A percentile compares a stretch with the other conserved stretches of the same genome.
Evolutionary conservation across 345 rosid species (phyloP).

Genomic region (Ceriops tagal): DNA sequence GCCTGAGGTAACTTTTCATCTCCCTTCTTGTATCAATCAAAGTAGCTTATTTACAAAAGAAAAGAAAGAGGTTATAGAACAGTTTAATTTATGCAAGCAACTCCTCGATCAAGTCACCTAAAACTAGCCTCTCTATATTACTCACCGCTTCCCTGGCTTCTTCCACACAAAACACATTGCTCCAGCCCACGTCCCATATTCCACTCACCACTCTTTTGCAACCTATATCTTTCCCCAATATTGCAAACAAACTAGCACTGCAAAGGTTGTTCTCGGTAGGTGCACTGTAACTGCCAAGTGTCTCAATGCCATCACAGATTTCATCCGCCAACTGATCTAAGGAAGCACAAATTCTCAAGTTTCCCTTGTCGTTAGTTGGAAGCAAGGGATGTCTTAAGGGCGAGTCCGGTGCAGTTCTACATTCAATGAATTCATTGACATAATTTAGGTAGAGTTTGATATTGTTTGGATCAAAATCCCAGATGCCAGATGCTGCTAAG

Average conservation of each 20-base stretch:
- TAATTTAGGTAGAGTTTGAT: slow-evolving; percentile 53
- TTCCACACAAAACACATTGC: slow-evolving; percentile 44
- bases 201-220: slow-evolving; percentile 47
- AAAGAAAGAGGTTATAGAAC: slow-evolving; percentile 4
- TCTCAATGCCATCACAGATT: slow-evolving; percentile 46
- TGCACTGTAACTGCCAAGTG: slow-evolving; percentile 40
- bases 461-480: slow-evolving; percentile 17
- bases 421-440: slow-evolving; percentile 56
- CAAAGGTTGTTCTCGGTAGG: slow-evolving; percentile 22
- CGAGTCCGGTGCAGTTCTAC: slow-evolving; percentile 44
- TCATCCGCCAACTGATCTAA: slow-evolving; percentile 56
- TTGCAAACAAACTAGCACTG: slow-evolving; percentile 34
- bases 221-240: slow-evolving; percentile 53
- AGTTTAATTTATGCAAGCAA: slow-evolving; percentile 22
- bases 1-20: too few relatives aligned
- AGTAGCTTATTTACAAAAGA: not conserved
- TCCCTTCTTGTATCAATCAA: not conserved
- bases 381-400: slow-evolving; percentile 24
- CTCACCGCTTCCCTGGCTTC: slow-evolving; percentile 53
- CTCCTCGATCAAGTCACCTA: slow-evolving; percentile 58
- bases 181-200: slow-evolving; percentile 85
- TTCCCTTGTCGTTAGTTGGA: slow-evolving; percentile 6
- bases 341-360: slow-evolving; percentile 27
- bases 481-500: slow-evolving; percentile 10
- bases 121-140: slow-evolving; percentile 53